phyloP scores from a whole-genome alignment of 31 red algal genomes.

The Asparagopsis taxiformis region DNA sequence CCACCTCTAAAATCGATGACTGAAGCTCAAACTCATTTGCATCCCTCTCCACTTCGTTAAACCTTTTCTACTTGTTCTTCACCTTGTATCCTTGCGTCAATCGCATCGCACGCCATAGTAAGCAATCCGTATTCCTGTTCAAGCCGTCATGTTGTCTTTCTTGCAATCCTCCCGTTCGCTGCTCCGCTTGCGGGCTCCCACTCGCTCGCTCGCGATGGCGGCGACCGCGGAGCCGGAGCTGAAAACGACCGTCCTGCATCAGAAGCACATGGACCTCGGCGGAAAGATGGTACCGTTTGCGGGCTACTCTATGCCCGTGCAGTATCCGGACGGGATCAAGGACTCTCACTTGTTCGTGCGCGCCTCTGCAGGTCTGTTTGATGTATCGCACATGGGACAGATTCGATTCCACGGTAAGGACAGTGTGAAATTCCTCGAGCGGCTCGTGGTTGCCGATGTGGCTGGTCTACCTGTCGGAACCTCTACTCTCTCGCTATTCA shows the following conservation, averaged over 20 bases:
- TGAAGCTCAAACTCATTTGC: too few species aligned
- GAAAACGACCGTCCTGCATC: slow-evolving; percentile 91
- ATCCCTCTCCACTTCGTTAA: too few species aligned
- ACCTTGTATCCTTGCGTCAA: too few species aligned
- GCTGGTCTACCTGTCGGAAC: slow-evolving; percentile 26
- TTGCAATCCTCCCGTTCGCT: too few species aligned
- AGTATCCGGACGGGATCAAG: slow-evolving; percentile 98
- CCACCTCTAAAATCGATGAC: too few species aligned
- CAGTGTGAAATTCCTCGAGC: slow-evolving; percentile 78
- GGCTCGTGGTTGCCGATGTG: slow-evolving; percentile 89
- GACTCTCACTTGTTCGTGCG: slow-evolving; percentile 95
- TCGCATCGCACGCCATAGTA: too few species aligned
- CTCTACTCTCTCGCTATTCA: slow-evolving; percentile 80
- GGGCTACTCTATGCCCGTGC: slow-evolving; percentile 95
- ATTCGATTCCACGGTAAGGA: slow-evolving; percentile 85
- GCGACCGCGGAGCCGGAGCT: slow-evolving; percentile 70
- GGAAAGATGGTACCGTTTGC: slow-evolving; percentile 99
- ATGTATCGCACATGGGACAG: slow-evolving; percentile 99
- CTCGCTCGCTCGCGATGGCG: slow-evolving; percentile 40
- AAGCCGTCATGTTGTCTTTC: too few species aligned
- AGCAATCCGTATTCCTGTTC: too few species aligned
- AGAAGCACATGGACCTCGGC: slow-evolving; percentile 76
- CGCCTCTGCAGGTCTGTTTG: slow-evolving; percentile 92
- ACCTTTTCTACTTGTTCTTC: too few species aligned
- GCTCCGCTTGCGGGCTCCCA: slow-evolving; percentile 1